phyloP scores from a whole-genome alignment of 176 grass and related monocot species.

The Zoysia pacifica region DNA sequence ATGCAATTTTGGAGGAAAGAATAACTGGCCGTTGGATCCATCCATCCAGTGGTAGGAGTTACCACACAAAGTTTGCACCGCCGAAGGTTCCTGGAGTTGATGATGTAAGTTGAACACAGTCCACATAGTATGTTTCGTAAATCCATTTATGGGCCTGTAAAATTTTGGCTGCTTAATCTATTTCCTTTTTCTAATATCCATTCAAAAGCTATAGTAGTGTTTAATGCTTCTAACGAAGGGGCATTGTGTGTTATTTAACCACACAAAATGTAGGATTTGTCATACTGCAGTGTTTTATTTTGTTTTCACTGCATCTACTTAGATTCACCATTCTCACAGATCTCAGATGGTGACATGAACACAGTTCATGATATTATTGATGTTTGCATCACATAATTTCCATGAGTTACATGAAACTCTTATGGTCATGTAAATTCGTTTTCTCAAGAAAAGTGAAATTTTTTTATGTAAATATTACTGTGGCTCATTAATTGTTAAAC shows the following conservation, averaged over 20 bases:
- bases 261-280: background rate
- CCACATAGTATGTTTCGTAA: background rate
- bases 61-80: conserved; percentile 72
- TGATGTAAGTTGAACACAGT: conserved; percentile 59
- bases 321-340: background rate
- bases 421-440: background rate
- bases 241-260: background rate
- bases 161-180: background rate
- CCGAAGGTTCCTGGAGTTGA: conserved; percentile 67
- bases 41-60: conserved; percentile 66
- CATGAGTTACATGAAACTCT: background rate
- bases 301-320: background rate
- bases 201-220: background rate
- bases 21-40: conserved; percentile 89
- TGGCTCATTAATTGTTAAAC: no score
- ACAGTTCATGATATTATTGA: background rate
- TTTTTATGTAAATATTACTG: background rate
- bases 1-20: conserved; percentile 73
- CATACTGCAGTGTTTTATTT: background rate
- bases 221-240: background rate
- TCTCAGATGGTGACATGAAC: background rate
- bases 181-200: background rate
- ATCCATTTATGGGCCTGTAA: background rate
- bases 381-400: background rate
- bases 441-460: background rate